Base-by-base conservation (phyloP, 192 early-diverging fungal genomes). In the Jimgerdemannia lactiflua region DNA sequence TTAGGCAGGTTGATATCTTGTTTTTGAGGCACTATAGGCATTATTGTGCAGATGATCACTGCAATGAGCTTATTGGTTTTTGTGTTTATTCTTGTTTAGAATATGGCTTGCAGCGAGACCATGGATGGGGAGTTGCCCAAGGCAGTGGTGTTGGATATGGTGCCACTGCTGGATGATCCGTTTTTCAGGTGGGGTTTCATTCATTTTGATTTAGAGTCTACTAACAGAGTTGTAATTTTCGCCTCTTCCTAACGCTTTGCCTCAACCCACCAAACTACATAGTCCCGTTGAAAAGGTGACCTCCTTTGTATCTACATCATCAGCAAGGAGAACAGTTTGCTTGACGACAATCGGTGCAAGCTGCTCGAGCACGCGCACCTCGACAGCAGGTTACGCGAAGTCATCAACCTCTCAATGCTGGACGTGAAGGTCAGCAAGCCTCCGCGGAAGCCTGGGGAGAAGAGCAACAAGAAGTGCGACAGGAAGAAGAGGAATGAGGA, bases 221-320 rank as follows among this genome's bases (percentile, higher is more conserved):
- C 29, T 29, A 29, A 29, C 29, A 29, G 29, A 29, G 29, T 29
- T 29, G 1, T 29, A 29, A 29, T 0, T 29, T 29, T 29, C 1
- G 1, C 29, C 1, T 29, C 29, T 0, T 29, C 29, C 1, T 29
- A 29, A 29, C 1, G 1, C 29, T 29, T 29, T 29, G n/a, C n/a
- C n/a, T n/a, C n/a, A n/a, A n/a, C n/a, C n/a, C n/a, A n/a, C 49
- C 49, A 54, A 4, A 4, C 4, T 64, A n/a, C 41, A 4, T 42
- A 94, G 91, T 29, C 74, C 84, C 4, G 82, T 84, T 78, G 90
- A 95, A 77, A 96, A 95, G 80, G 79, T 92, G 8, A 94, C 6
- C 73, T 95, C 39, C 86, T 96, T 20, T 91, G 95, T 84, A 74
- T 95, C 8, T 96, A 94, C 79, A 92, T 94, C 18, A 92, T 94